These are phyloP conservation scores for Botryotinia narcissicola DNA, from an alignment of 2,329 filamentous ascomycete genomes.

Conservation along the genomic window DNA sequence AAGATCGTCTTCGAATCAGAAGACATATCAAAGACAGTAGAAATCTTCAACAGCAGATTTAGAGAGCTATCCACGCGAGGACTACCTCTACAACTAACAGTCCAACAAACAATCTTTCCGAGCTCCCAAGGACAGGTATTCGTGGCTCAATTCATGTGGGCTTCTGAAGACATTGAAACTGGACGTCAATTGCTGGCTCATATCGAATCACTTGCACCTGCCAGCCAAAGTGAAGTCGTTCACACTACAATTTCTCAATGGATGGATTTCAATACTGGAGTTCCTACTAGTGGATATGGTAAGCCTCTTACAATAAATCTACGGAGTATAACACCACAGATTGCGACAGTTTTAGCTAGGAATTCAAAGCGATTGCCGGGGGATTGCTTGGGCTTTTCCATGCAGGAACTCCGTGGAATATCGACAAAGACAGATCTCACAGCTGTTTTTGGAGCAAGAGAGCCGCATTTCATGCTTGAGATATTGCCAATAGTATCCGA, in stretches of 20 bases:
- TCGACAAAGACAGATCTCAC: conserved; percentile 24
- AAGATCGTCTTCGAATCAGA: conserved; percentile 39
- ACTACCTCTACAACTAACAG: conserved; percentile 27
- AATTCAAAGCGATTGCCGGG: conserved; percentile 29
- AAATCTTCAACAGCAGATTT: conserved; percentile 33
- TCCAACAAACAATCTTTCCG: conserved; percentile 38
- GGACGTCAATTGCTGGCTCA: conserved; percentile 36
- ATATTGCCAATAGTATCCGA: conserved; percentile 35
- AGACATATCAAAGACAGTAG: conserved; percentile 34
- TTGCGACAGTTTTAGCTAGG: conserved; percentile 10
- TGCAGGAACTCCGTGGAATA: conserved; percentile 37
- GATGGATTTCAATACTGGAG: conserved; percentile 20
- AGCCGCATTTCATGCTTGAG: conserved; percentile 42
- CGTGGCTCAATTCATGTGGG: conserved; percentile 38
- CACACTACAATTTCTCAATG: conserved; percentile 30
- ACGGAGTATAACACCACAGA: conserved; percentile 20
- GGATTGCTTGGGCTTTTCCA: conserved; percentile 34
- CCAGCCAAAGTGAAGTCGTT: conserved; percentile 35
- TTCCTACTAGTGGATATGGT: conserved; percentile 19
- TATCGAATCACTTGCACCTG: conserved; percentile 34
- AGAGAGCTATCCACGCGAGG: conserved; percentile 28
- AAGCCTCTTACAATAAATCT: conserved; percentile 21
- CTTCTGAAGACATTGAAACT: conserved; percentile 37
- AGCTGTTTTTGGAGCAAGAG: conserved; percentile 37
- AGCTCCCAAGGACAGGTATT: conserved; percentile 37